These are phyloP conservation scores for Pleomassaria siparia DNA, from an alignment of 2,329 filamentous ascomycete genomes.

Conservation along the genomic window DNA sequence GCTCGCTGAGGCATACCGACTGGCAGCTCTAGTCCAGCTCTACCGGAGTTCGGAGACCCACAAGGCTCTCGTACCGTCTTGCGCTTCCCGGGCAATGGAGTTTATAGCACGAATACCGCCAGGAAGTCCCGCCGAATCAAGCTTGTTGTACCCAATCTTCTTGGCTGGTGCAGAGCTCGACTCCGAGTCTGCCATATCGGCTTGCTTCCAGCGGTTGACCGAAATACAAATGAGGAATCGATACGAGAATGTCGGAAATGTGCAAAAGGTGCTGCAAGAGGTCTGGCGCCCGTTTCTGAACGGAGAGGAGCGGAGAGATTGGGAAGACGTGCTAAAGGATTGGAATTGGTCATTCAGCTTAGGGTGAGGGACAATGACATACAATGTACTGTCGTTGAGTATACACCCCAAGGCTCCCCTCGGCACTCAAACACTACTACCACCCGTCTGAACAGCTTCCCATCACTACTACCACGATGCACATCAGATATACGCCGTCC, in stretches of 20 bases:
- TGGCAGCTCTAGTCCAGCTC: constrained; percentile 39
- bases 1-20: constrained; percentile 37
- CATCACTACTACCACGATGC: too few relatives aligned
- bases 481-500: too few relatives aligned
- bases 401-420: too few relatives aligned
- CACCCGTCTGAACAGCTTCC: too few relatives aligned
- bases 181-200: constrained; percentile 29
- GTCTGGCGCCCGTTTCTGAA: constrained; percentile 37
- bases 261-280: constrained; percentile 38
- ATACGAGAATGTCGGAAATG: constrained; percentile 38
- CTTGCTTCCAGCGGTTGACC: constrained; percentile 31
- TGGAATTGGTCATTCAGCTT: constrained; percentile 35
- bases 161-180: constrained; percentile 38
- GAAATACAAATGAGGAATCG: constrained; percentile 37
- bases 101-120: constrained; percentile 38
- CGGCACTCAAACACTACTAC: too few relatives aligned
- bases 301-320: constrained; percentile 30
- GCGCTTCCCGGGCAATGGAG: constrained; percentile 36
- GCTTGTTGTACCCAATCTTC: constrained; percentile 40
- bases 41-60: constrained; percentile 34
- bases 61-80: constrained; percentile 25
- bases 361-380: neutral
- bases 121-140: constrained; percentile 38
- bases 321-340: constrained; percentile 39
- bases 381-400: neutral